phyloP scores from a whole-genome alignment of 2,329 filamentous ascomycete genomes.

The Ploettnerulaceae sp. region DNA sequence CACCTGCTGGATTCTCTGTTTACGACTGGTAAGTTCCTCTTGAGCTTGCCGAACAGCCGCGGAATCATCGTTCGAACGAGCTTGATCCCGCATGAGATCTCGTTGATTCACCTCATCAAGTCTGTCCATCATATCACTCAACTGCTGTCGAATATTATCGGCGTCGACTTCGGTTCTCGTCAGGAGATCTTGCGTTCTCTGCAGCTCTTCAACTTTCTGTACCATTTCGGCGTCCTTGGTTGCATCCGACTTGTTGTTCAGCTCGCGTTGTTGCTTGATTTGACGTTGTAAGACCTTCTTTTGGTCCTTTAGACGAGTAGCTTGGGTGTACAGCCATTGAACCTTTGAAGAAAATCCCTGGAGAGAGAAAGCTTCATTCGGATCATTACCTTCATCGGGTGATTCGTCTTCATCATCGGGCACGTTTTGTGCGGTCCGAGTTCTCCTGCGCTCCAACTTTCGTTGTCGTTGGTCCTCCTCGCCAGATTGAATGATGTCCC shows the following conservation, averaged over 20 bases:
- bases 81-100: slow-evolving; percentile 23
- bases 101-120: slow-evolving; percentile 31
- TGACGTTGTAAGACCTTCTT: slow-evolving; percentile 85
- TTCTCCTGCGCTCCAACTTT: slow-evolving; percentile 48
- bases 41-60: slow-evolving; percentile 21
- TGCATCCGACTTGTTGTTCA: slow-evolving; percentile 81
- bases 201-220: slow-evolving; percentile 52
- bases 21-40: slow-evolving; percentile 27
- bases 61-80: slow-evolving; percentile 24
- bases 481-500: slow-evolving; percentile 45
- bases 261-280: slow-evolving; percentile 89
- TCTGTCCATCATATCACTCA: slow-evolving; percentile 34
- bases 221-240: slow-evolving; percentile 62
- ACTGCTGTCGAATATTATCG: slow-evolving; percentile 29
- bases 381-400: slow-evolving; percentile 55
- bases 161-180: slow-evolving; percentile 34
- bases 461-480: slow-evolving; percentile 51
- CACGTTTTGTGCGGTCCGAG: slow-evolving; percentile 52
- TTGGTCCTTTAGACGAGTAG: slow-evolving; percentile 77
- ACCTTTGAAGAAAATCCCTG: slow-evolving; percentile 74
- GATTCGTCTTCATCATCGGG: slow-evolving; percentile 56
- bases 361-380: slow-evolving; percentile 63
- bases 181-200: slow-evolving; percentile 37
- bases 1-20: slow-evolving; percentile 30
- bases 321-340: slow-evolving; percentile 70